Percentiles rank a stretch among this genome's conserved stretches.
phyloP scores from a whole-genome alignment of 768 basidiomycete species.

The Boletus rubroflammeus region DNA sequence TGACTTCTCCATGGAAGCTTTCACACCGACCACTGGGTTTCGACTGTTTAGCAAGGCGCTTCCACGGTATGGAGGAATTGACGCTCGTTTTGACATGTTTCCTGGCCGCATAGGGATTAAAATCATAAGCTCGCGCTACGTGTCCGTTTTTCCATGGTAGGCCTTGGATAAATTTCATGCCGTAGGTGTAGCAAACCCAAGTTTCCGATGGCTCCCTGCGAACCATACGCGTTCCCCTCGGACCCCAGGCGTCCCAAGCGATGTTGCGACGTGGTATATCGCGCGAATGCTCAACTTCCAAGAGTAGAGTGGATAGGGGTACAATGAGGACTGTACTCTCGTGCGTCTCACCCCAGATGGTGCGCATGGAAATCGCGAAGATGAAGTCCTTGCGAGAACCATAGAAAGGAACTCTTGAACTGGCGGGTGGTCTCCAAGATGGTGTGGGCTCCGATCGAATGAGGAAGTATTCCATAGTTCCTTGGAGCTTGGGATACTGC shows the following conservation, averaged over 20 bases:
- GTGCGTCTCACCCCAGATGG: constrained; percentile 2
- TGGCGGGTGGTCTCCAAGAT: constrained; percentile 19
- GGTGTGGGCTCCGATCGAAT: constrained; percentile 35
- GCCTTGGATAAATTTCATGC: constrained; percentile 31
- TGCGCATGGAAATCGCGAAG: constrained; percentile 29
- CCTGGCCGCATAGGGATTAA: constrained; percentile 27
- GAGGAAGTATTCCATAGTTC: constrained; percentile 17
- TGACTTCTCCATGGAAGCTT: constrained; percentile 23
- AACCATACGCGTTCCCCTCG: constrained; percentile 28
- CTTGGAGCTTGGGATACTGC: constrained; percentile 22
- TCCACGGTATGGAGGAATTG: constrained; percentile 12
- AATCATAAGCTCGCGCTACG: constrained; percentile 30
- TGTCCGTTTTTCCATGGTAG: constrained; percentile 20
- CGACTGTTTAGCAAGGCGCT: constrained; percentile 13
- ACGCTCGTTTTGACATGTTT: constrained; percentile 10
- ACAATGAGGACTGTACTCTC: constrained; percentile 27
- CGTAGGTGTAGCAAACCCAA: constrained; percentile 38
- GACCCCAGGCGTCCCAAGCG: constrained; percentile 34
- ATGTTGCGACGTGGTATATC: constrained; percentile 7
- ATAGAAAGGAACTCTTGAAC: constrained; percentile 19
- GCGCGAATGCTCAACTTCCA: constrained; percentile 18
- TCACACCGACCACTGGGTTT: constrained; percentile 6
- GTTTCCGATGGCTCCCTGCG: constrained; percentile 24
- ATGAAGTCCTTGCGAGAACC: constrained; percentile 28
- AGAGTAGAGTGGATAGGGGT: constrained; percentile 30